phyloP scores from a whole-genome alignment of 768 basidiomycete species.

The Russula sp. region DNA sequence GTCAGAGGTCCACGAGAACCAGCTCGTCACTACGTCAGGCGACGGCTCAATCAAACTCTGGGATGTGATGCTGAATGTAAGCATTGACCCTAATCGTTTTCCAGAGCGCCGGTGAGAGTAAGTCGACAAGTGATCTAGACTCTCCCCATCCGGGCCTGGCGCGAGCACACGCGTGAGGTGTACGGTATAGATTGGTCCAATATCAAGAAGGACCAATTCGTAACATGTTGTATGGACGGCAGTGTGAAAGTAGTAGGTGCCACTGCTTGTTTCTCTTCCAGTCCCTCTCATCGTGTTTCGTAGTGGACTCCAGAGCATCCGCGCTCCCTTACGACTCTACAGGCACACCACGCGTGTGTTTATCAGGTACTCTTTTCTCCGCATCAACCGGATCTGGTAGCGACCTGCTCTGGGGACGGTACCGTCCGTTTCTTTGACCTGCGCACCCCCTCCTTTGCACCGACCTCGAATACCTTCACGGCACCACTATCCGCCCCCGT shows the following conservation, averaged over 20 bases:
- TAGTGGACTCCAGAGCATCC: slow-evolving; percentile 87
- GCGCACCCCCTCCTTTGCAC: slow-evolving; percentile 54
- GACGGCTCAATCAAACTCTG: slow-evolving; percentile 88
- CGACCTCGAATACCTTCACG: slow-evolving; percentile 50
- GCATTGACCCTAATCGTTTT: slow-evolving; percentile 6
- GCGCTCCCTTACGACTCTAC: slow-evolving; percentile 72
- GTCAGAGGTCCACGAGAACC: slow-evolving; percentile 94
- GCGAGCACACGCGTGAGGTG: slow-evolving; percentile 90
- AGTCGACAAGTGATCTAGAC: slow-evolving; percentile 49
- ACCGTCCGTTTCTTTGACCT: slow-evolving; percentile 79
- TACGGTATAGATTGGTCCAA: slow-evolving; percentile 97
- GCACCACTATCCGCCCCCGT: slow-evolving; percentile 63
- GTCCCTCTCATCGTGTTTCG: slow-evolving; percentile 3
- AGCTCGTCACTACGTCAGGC: slow-evolving; percentile 82
- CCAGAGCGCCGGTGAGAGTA: slow-evolving; percentile 28
- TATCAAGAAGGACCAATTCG: slow-evolving; percentile 80
- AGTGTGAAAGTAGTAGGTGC: slow-evolving; percentile 73
- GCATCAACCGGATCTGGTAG: slow-evolving; percentile 75
- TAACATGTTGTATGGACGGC: slow-evolving; percentile 90
- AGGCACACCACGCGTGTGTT: slow-evolving; percentile 79
- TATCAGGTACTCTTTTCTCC: slow-evolving; percentile 93
- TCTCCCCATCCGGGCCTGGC: slow-evolving; percentile 86
- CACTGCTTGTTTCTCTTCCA: background rate
- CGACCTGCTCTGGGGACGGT: slow-evolving; percentile 84
- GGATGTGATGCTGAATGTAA: slow-evolving; percentile 83